Base-by-base conservation (phyloP, 345 rosid genomes). In the Eutrema heterophyllum region DNA sequence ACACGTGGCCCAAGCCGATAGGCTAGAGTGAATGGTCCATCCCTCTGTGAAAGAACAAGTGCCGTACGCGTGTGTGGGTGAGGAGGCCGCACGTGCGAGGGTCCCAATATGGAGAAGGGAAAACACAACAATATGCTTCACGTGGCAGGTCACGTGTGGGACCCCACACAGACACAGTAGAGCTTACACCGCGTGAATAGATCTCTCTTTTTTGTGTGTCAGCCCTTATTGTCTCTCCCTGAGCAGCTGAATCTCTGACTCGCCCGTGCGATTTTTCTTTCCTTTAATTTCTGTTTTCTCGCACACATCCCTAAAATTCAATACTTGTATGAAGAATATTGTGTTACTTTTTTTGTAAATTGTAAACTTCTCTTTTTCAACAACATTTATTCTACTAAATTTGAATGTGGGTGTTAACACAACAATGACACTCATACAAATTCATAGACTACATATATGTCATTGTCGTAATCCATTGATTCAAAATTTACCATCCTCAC, bases 131-230 rank as follows among this genome's bases (percentile, higher is more conserved):
- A 68, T 21, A 21, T 43, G 57, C 48, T 68, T 67, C 79, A 75
- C 74, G 70, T 75, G 79, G 49, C 79, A 75, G 79, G 70, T 75
- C 79, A 75, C 74, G 64, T 51, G 69, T 74, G 39, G 74, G 73
- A 60, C 49, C 46, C 67, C 32, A 74, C 59, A 64, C 55, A 10
- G 11, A 56, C 67, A 36, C 62, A n/a, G 51, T 46, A 18, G n/a
- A 36, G 32, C 11, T 36, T 40, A 30, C 68, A 67, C 63, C 72
- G 73, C 73, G 78, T 74, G 78, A 67, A 67, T 67, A 73, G 50
- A 67, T 74, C 73, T 67, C 24, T 32, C 16, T 32, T 36, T 30
- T 46, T 1, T 21, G 24, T 21, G 66, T 76, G 80, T 76, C 80
- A 76, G 80, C 51, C 0, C 70, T 68, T 6, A 43, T 75, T 75